A percentile compares a stretch with the other conserved stretches of the same genome.
phyloP scores from a whole-genome alignment of 2,329 filamentous ascomycete genomes.

The Fonsecaea pedrosoi region DNA sequence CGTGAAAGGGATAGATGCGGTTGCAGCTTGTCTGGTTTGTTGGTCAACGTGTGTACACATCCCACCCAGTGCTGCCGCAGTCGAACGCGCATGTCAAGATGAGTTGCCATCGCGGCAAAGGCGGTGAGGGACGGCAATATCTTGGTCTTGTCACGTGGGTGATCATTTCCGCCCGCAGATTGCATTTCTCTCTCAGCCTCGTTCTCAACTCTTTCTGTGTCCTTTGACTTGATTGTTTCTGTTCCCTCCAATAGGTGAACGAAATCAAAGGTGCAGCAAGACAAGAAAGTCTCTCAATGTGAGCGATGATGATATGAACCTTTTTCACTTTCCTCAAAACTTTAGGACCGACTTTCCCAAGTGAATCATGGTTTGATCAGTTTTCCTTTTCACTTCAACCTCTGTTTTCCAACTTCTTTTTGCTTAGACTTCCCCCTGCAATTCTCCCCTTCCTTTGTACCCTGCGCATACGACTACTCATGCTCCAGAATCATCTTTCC shows the following conservation, averaged over 20 bases:
- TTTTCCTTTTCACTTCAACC: neutral
- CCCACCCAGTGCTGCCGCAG: constrained; percentile 14
- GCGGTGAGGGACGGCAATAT: constrained; percentile 28
- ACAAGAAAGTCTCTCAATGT: neutral
- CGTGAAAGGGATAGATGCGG: neutral
- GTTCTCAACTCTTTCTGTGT: neutral
- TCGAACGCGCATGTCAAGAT: constrained; percentile 13
- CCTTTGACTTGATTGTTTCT: neutral
- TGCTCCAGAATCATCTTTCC: neutral
- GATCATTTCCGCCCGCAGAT: neutral
- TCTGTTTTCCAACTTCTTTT: neutral
- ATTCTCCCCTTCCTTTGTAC: neutral
- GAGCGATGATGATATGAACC: neutral
- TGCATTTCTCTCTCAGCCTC: neutral
- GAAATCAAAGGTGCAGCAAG: neutral
- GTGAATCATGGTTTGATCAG: neutral
- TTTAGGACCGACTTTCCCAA: neutral
- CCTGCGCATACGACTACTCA: neutral
- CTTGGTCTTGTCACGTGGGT: constrained; percentile 13
- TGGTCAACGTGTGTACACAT: constrained; percentile 6
- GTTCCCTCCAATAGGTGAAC: neutral
- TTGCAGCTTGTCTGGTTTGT: constrained; percentile 3
- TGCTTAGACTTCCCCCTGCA: neutral
- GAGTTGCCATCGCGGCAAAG: constrained; percentile 17
- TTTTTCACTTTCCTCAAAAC: neutral